A percentile compares a stretch with the other conserved stretches of the same genome.
phyloP scores from a whole-genome alignment of 2,329 filamentous ascomycete species.

The Pseudocercospora ulei region DNA sequence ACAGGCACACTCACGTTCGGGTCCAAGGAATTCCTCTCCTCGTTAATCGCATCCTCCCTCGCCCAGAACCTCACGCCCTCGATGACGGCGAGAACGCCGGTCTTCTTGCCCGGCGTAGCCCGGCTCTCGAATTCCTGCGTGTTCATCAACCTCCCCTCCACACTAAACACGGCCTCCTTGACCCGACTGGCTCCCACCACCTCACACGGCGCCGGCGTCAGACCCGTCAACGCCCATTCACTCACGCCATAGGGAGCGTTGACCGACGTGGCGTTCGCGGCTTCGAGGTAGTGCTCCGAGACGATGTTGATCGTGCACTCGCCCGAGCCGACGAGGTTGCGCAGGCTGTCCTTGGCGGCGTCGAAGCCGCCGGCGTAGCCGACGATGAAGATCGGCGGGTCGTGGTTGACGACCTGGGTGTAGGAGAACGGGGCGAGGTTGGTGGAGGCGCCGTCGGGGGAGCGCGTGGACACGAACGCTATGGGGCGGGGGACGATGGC shows the following conservation, averaged over 20 bases:
- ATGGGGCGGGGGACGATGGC: constrained; percentile 75
- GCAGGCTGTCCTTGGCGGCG: constrained; percentile 66
- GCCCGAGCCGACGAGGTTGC: constrained; percentile 58
- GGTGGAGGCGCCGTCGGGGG: constrained; percentile 52
- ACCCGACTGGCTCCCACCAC: constrained; percentile 64
- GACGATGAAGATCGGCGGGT: constrained; percentile 71
- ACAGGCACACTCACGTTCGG: constrained; percentile 46
- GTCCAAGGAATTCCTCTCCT: constrained; percentile 64
- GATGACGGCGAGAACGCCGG: constrained; percentile 62
- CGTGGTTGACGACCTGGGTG: constrained; percentile 72
- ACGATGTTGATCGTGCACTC: constrained; percentile 81
- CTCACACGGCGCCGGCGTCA: constrained; percentile 58
- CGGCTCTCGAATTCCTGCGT: constrained; percentile 67
- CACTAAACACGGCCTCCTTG: constrained; percentile 68
- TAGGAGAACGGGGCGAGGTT: constrained; percentile 87
- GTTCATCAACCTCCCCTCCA: constrained; percentile 70
- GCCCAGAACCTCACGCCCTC: constrained; percentile 86
- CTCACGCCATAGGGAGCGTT: constrained; percentile 66
- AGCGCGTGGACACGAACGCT: constrained; percentile 51
- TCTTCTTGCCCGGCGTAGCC: constrained; percentile 60
- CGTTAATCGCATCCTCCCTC: constrained; percentile 75
- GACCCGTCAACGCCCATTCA: constrained; percentile 70
- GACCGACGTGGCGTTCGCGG: constrained; percentile 70
- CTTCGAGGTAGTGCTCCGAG: constrained; percentile 72
- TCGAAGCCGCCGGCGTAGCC: constrained; percentile 50